A percentile compares a stretch with the other conserved stretches of the same genome.
Evolutionary conservation across 2,329 filamentous ascomycete species (phyloP).

Genomic region (Phoma herbarum): DNA sequence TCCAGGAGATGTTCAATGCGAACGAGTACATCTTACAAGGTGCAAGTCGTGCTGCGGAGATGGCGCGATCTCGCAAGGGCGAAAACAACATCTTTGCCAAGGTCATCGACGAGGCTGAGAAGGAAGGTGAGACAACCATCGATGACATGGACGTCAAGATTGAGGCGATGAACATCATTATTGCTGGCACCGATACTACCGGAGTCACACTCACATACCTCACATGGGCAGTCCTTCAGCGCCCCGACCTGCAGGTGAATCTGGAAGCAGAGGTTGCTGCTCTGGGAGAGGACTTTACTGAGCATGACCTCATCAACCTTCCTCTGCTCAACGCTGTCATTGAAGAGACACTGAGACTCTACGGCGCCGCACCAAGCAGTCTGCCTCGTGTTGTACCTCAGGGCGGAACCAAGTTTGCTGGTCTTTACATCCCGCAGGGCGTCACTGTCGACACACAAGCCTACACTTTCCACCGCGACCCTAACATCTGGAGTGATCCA

Average conservation of each 20-base stretch:
- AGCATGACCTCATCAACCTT: constrained; percentile 45
- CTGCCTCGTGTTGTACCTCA: constrained; percentile 50
- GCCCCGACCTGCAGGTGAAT: constrained; percentile 28
- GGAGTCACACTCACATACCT: constrained; percentile 48
- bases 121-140: constrained; percentile 40
- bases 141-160: constrained; percentile 46
- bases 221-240: constrained; percentile 44
- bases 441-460: constrained; percentile 53
- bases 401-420: constrained; percentile 47
- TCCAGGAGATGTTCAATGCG: constrained; percentile 49
- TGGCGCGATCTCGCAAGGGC: constrained; percentile 40
- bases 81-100: constrained; percentile 48
- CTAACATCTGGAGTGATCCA: constrained; percentile 39
- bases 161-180: constrained; percentile 47
- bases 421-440: constrained; percentile 50
- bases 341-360: constrained; percentile 52
- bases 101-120: constrained; percentile 44
- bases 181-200: constrained; percentile 50
- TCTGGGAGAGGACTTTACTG: constrained; percentile 31
- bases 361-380: constrained; percentile 47
- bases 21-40: constrained; percentile 45
- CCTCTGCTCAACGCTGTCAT: constrained; percentile 51
- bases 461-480: constrained; percentile 52
- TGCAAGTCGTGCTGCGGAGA: constrained; percentile 43
- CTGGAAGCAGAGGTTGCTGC: constrained; percentile 36